Base-by-base conservation (phyloP, 2,329 filamentous ascomycete genomes). In the Colletotrichum endophyticum region DNA sequence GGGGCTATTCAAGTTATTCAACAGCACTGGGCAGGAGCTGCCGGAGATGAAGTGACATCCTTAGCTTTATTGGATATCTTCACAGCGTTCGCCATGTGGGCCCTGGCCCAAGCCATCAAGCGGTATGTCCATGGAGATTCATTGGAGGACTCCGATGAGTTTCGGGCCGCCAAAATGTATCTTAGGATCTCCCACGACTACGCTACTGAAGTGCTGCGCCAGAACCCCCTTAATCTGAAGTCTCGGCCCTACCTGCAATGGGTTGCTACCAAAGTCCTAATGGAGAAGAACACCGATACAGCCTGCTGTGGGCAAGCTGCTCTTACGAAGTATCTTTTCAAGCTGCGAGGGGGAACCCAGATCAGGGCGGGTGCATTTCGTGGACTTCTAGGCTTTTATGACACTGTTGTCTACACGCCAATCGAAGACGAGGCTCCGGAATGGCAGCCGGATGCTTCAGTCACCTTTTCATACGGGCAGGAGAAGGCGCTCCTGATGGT, bases 1-100 rank as follows among this genome's bases (percentile, higher is more conserved):
- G 11, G 0, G 0, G 44, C 8, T 53, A 8, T 5, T 2, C 1
- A 22, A 4, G 1, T 53, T 1, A 3, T 53, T 25, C 44, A 53
- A 53, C 11, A 22, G 2, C 44, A 53, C n/a, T 53, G 44, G 44
- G n/a, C 8, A 8, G 2, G 0, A 4, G 4, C 44, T 22, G n/a
- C n/a, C 1, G n/a, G 4, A 25, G 44, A 53, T 13, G 44, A 53
- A 22, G 44, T 5, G 0, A 53, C 44, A 13, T 25, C n/a, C 0
- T 3, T 53, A 7, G 44, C 44, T 53, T 13, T 53, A 2, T 6
- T 53, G 44, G n/a, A 53, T 53, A 53, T 53, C n/a, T 53, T 53
- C 6, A 53, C 44, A 53, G 3, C 3, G 0, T 22, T 53, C n/a
- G 3, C 44, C 11, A 13, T 53, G 44, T 53, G 44, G n/a, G 11